A percentile compares a stretch with the other conserved stretches of the same genome.
Conservation (phyloP, 2,329 filamentous ascomycete genomes). For the Ramichloridium luteum region DNA sequence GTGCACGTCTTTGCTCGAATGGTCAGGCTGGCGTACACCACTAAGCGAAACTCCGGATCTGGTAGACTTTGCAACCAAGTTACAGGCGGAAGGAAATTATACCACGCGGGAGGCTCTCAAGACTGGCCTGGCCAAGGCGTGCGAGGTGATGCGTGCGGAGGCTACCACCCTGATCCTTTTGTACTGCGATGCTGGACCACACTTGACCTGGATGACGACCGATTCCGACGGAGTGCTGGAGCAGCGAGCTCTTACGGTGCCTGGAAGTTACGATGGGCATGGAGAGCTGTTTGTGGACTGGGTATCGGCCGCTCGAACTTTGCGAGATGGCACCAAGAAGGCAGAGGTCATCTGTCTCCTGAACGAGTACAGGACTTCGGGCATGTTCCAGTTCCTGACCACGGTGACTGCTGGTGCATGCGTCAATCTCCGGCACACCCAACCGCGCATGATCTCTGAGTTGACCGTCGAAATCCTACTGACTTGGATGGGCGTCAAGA, state of each 20-base stretch:
- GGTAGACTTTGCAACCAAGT: conserved; percentile 2
- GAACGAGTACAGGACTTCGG: conserved; percentile 1
- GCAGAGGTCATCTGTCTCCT: conserved; percentile 8
- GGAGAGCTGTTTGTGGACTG: conserved; percentile 8
- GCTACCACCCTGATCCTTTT: conserved; percentile 8
- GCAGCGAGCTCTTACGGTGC: conserved; percentile 2
- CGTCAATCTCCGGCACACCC: conserved; percentile 2
- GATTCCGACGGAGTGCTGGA: conserved; percentile 2
- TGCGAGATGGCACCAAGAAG: conserved; percentile 6
- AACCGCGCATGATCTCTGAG: conserved; percentile 8
- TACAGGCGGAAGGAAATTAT: conserved; percentile 2
- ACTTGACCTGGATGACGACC: too few species aligned
- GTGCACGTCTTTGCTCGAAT: conserved; percentile 5
- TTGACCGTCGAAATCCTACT: conserved; percentile 7
- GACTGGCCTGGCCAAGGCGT: conserved; percentile 9
- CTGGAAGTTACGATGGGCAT: conserved; percentile 7
- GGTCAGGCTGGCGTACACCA: conserved; percentile 7
- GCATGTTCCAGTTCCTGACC: conserved; percentile 5
- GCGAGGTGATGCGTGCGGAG: conserved; percentile 7
- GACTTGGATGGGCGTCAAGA: conserved; percentile 10
- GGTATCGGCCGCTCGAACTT: conserved; percentile 3
- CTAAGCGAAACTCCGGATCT: conserved; percentile 4
- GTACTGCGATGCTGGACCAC: conserved; percentile 9
- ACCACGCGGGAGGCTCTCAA: conserved; percentile 9
- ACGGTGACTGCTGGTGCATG: conserved; percentile 5